phyloP scores from a whole-genome alignment of 2,329 filamentous ascomycete genomes.

The Clonostachys solani region DNA sequence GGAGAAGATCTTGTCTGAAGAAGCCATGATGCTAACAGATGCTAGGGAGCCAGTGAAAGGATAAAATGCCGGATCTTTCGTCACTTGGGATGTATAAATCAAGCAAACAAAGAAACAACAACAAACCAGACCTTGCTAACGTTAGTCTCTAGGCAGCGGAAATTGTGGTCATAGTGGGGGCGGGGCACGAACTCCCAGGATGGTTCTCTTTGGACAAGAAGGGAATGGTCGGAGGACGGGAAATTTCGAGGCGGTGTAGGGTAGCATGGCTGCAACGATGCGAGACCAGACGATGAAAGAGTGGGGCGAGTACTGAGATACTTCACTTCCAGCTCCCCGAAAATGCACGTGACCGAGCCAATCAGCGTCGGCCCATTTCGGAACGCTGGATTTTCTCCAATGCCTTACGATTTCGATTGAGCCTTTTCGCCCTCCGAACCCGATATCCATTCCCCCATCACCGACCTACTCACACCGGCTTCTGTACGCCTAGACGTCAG shows the following conservation, averaged over 20 bases:
- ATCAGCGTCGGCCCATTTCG: constrained; percentile 38
- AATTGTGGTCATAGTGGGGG: constrained; percentile 16
- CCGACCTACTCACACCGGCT: constrained; percentile 26
- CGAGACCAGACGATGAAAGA: not conserved
- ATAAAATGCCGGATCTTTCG: not conserved
- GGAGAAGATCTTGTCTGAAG: constrained; percentile 67
- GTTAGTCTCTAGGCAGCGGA: no score
- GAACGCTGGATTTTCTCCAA: constrained; percentile 36
- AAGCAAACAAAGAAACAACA: not conserved
- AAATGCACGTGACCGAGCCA: constrained; percentile 14
- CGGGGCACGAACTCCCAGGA: constrained; percentile 12
- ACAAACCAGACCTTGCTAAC: no score
- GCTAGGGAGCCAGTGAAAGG: constrained; percentile 2
- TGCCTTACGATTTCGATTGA: constrained; percentile 29
- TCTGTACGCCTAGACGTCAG: constrained; percentile 29
- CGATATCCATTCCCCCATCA: constrained; percentile 29
- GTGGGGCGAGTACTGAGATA: not conserved
- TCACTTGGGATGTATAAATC: not conserved
- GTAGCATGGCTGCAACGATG: not conserved
- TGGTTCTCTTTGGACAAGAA: not conserved
- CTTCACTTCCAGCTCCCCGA: not conserved
- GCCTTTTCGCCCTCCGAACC: constrained; percentile 31
- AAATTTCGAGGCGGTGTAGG: not conserved
- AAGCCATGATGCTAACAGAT: constrained; percentile 15
- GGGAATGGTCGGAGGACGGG: not conserved